Conservation (phyloP, 2,329 filamentous ascomycete species). For the Aspergillaceae sp. region DNA sequence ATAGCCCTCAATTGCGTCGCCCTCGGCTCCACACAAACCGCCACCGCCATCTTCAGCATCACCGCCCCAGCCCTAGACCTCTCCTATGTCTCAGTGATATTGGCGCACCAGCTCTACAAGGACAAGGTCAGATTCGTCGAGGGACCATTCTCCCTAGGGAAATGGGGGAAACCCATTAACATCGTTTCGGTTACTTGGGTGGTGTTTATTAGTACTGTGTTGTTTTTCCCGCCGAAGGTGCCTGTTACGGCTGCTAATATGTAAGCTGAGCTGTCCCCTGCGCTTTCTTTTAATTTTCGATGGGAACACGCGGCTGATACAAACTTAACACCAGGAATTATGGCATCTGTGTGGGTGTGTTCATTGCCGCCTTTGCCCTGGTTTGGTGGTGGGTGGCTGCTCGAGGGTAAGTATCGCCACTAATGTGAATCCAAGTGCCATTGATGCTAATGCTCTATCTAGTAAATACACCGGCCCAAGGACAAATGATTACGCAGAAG, state of each 20-base stretch:
- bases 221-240: conserved; percentile 45
- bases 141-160: conserved; percentile 51
- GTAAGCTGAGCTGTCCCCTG: conserved; percentile 17
- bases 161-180: conserved; percentile 49
- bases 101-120: conserved; percentile 49
- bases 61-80: conserved; percentile 46
- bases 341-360: conserved; percentile 38
- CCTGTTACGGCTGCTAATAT: conserved; percentile 44
- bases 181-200: conserved; percentile 53
- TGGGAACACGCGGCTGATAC: neutral
- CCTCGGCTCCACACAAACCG: conserved; percentile 37
- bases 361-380: conserved; percentile 43
- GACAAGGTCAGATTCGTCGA: conserved; percentile 46
- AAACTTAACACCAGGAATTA: conserved; percentile 35
- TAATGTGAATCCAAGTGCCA: neutral
- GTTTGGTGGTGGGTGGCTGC: conserved; percentile 42
- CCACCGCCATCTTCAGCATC: conserved; percentile 45
- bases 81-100: conserved; percentile 53
- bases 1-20: conserved; percentile 42
- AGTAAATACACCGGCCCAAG: conserved; percentile 1
- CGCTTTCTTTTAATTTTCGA: neutral
- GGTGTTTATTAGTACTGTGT: conserved; percentile 52
- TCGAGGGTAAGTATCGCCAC: conserved; percentile 24
- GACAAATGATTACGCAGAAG: neutral
- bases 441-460: neutral